Conservation (phyloP, 495 filamentous ascomycete genomes). For the Aspergillus cristatus region DNA sequence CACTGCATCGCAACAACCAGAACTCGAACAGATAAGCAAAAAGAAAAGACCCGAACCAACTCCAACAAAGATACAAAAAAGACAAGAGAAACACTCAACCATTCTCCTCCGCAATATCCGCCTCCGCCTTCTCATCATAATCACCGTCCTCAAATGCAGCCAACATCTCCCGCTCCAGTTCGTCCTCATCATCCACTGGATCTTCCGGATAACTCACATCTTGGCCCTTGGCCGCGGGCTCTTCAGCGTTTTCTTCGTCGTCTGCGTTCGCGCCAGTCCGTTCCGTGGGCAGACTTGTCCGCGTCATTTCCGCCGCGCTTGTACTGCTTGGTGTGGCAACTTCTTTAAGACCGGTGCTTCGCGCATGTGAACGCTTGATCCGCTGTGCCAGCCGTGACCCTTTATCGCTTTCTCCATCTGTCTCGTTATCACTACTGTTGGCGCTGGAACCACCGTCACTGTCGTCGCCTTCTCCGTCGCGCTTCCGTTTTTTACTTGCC, state of each 20-base stretch:
- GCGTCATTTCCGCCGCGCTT: constrained; percentile 21
- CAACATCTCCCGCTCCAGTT: constrained; percentile 57
- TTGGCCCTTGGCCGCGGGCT: constrained; percentile 2
- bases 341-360: constrained; percentile 36
- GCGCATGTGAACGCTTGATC: constrained; percentile 42
- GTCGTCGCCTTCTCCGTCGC: constrained; percentile 20
- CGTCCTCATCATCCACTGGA: constrained; percentile 47
- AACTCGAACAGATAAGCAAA: constrained; percentile 7
- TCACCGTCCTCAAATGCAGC: constrained; percentile 52
- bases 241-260: constrained; percentile 36
- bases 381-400: constrained; percentile 30
- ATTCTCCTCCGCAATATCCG: constrained; percentile 19
- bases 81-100: constrained; percentile 9
- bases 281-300: background rate
- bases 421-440: constrained; percentile 16
- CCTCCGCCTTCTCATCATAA: constrained; percentile 24
- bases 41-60: background rate
- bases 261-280: constrained; percentile 28
- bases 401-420: constrained; percentile 22
- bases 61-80: background rate
- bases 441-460: too few relatives aligned
- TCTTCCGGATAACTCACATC: constrained; percentile 18
- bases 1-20: constrained; percentile 20
- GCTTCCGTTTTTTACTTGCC: constrained; percentile 32
- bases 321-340: constrained; percentile 34